Evolutionary conservation across 2,329 filamentous ascomycete genomes (phyloP), one percentile per base, ranked within the genome.

Genomic region (Clonostachys chloroleuca): DNA sequence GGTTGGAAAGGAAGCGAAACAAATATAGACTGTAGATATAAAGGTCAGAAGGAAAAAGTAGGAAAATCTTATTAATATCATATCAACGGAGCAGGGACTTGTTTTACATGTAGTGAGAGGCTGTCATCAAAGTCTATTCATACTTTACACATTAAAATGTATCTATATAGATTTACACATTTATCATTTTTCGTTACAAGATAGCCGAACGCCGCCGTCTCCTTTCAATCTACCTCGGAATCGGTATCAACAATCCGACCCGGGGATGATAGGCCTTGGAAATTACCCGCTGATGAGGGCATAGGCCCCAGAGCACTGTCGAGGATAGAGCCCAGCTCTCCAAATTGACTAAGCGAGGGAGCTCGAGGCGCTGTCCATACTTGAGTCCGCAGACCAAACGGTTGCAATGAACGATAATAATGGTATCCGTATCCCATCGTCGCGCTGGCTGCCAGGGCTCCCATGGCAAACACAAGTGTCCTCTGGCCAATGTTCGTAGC

Each of bases 1-100:
- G 78, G 84, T 81, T 50, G 94, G 91, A 44, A 92, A 92, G 67
- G 89, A 95, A 54, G 85, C 92, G 43, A 83, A 84, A 61, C 89
- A 94, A 67, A 90, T 96, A 61, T 36, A 42, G 30, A 16, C 24
- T 30, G 24, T 30, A 30, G 35, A 17, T 34, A 34, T 37, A 34
- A 36, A 8, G 52, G 56, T 49, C 41, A 8, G 14, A 24, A 14
- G 35, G 24, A 17, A 47, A 35, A 24, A 20, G 16, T 17, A 12
- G 13, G 43, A 16, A 14, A 43, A 33, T 37, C 20, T 37, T 40
- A 47, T 45, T 5, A 17, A 42, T n/a, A 46, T 37, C 47, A 47
- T 50, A 14, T 39, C 40, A 13, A 14, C 14, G 18, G 12, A 33
- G 20, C 12, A 10, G 7, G 14, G n/a, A 33, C 12, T 16, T 34